Evolutionary conservation across 441 rosid genomes (phyloP).

Genomic region (Flueggea neowawraea): DNA sequence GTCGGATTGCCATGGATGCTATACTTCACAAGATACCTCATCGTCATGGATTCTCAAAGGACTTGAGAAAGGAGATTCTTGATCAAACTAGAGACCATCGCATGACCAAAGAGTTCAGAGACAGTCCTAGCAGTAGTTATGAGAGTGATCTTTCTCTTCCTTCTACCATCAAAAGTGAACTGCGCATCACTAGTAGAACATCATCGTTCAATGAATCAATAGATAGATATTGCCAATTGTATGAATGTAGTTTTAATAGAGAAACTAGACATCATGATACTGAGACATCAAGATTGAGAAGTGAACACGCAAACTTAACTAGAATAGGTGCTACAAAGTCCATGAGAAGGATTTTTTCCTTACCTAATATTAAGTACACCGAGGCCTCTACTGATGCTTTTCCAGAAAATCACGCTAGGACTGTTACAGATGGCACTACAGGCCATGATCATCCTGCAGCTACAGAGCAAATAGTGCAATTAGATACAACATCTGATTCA

Average conservation of each 20-base stretch:
- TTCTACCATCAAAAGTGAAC: conserved; percentile 18
- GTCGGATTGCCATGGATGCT: conserved; percentile 75
- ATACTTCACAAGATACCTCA: conserved; percentile 77
- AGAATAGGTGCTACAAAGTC: conserved; percentile 18
- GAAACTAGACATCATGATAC: conserved; percentile 35
- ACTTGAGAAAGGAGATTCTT: conserved; percentile 38
- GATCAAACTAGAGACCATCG: conserved; percentile 23
- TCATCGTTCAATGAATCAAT: conserved; percentile 56
- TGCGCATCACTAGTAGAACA: conserved; percentile 32
- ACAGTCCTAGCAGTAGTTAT: conserved; percentile 11
- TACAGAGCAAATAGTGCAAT: conserved; percentile 11
- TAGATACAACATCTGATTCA: not conserved
- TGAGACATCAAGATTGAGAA: conserved; percentile 24
- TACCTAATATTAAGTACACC: conserved; percentile 20
- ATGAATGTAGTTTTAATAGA: conserved; percentile 43
- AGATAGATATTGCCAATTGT: conserved; percentile 60
- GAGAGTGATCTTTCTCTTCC: conserved; percentile 9
- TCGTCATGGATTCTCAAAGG: conserved; percentile 41
- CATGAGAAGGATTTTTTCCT: conserved; percentile 58
- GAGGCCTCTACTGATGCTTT: conserved; percentile 24
- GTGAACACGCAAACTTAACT: conserved; percentile 26
- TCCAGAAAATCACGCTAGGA: conserved; percentile 14
- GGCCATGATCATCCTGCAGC: conserved; percentile 8
- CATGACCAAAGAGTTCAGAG: conserved; percentile 11
- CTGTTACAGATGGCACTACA: not conserved